Base-by-base conservation (phyloP, 2,329 filamentous ascomycete genomes). In the Clonostachys byssicola region DNA sequence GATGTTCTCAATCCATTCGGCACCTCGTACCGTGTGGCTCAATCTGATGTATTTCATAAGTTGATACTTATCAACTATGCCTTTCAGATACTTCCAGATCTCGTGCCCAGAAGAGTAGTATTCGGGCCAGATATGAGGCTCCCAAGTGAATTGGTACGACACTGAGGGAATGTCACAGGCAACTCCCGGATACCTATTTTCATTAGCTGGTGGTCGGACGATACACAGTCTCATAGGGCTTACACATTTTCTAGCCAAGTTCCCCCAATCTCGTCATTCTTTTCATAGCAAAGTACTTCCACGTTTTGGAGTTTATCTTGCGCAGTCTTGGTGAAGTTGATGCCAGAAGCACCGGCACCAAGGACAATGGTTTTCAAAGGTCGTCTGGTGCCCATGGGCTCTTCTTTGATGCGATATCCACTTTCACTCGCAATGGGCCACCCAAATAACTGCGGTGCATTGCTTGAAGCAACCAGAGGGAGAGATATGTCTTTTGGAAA, bases 91-190 rank as follows among this genome's bases (percentile, higher is more conserved):
- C 4, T 65, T 61, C 39, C 72, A 67, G 40, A 85, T 85, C 56
- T 85, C 81, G 1, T 65, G 63, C 1, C 75, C 75, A 1, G 71
- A 63, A 0, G 77, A 69, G 56, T 79, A 84, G 57, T 83, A 80
- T 47, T 73, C 72, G 30, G 71, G 70, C 81, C 81, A 85, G 39
- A 73, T 70, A 57, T 84, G 85, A 3, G 75, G 75, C 47, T 75
- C 71, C 74, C 78, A 84, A 3, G 78, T 78, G 56, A 81, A 83
- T 55, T 81, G 80, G 56, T 85, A 85, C 58, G 77, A 81, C 62
- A 84, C 81, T 54, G 72, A 75, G 10, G 77, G 77, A 16, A 81
- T 69, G 56, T 81, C 78, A 56, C 75, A 80, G 14, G 17, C 34
- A 34, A 17, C 40, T 5, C 45, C 45, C 13, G 45, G 45, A 47